Base-by-base conservation (phyloP, 2,329 filamentous ascomycete genomes). In the Hymenoscyphus fructigenus region DNA sequence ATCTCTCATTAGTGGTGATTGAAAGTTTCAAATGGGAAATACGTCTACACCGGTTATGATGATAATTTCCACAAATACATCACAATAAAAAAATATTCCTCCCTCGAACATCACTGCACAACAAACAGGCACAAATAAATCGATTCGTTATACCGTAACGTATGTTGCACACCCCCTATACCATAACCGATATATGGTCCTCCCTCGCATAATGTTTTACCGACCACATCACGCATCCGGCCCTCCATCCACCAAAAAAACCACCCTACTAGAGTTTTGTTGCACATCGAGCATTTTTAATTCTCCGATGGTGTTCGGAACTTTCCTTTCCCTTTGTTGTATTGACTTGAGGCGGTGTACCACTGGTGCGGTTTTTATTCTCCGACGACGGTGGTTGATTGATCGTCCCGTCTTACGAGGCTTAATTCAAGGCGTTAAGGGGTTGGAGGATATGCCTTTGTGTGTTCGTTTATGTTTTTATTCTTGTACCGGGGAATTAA, bases 201-300 rank as follows among this genome's bases (percentile, higher is more conserved):
- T 12, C 28, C 28, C 57, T 44, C 15, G 41, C 41, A 44, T 44
- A 17, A 44, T n/a, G 41, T 44, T 44, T 20, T 44, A 44, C 41
- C 41, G n/a, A 44, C n/a, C 28, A 29, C 28, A 44, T 44, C 41
- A 44, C 6, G 5, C 41, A n/a, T n/a, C 41, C 41, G 17, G 15
- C 6, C n/a, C 38, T 38, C n/a, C 29, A 17, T 9, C 14, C 28
- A 20, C 56, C 17, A 15, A 38, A 32, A 15, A 15, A 38, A 17
- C 20, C 10, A n/a, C 55, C 6, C 32, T 20, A 12, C 29, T 23
- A 20, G 12, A 38, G 29, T 58, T 59, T 62, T 66, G 67, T 68
- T 68, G 67, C 67, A 68, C 63, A 60, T 68, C 67, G 65, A 62
- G 60, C 41, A 44, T 5, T 44, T 38, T 65, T 67, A 65, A 64